Conservation (phyloP, 257 asterid genomes). For the Handroanthus guayacan region DNA sequence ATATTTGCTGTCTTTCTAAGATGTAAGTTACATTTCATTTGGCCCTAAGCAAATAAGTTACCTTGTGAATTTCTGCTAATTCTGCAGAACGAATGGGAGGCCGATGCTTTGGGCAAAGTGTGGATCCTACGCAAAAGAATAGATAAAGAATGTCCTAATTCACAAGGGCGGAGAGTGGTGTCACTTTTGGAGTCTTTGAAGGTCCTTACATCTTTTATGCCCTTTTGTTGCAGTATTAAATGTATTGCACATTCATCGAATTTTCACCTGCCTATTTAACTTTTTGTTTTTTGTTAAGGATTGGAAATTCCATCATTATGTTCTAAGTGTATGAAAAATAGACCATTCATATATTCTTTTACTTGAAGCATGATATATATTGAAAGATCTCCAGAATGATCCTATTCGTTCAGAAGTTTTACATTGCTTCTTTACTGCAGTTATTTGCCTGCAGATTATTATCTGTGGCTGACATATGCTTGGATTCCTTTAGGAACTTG, state of each 20-base stretch:
- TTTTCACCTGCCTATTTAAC: conserved; percentile 1
- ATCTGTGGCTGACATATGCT: conserved; percentile 33
- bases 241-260: not conserved
- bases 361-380: not conserved
- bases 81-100: conserved; percentile 36
- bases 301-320: not conserved
- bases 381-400: not conserved
- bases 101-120: conserved; percentile 43
- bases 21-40: conserved; percentile 12
- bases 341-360: not conserved
- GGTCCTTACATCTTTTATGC: conserved; percentile 42
- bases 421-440: conserved; percentile 8
- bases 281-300: not conserved
- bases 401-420: not conserved
- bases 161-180: conserved; percentile 42
- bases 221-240: not conserved
- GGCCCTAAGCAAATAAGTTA: not conserved
- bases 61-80: conserved; percentile 16
- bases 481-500: conserved; percentile 58
- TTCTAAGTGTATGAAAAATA: not conserved
- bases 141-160: conserved; percentile 27
- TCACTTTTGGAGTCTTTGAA: conserved; percentile 52
- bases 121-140: conserved; percentile 47
- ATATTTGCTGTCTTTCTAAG: conserved; percentile 5
- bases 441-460: conserved; percentile 15